Base-by-base conservation (phyloP, 2,329 filamentous ascomycete species). In the Ampelomyces quisqualis region DNA sequence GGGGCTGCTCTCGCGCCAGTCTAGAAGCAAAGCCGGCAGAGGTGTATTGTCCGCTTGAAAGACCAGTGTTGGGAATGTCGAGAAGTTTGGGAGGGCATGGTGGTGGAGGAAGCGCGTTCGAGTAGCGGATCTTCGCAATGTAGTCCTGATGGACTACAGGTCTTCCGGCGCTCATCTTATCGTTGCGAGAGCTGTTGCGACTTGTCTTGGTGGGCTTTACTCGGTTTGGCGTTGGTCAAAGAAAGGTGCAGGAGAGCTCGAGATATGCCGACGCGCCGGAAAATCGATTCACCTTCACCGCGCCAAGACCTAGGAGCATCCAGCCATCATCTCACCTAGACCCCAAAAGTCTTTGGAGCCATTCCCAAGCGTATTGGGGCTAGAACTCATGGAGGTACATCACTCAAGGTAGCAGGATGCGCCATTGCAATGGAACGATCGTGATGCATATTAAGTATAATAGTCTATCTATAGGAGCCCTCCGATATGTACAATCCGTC, bases 41-140 rank as follows among this genome's bases (percentile, higher is more conserved):
- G 21, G 93, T 94, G 71, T 96, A 97, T 66, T 94, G 87, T 44
- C 85, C 86, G 55, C 84, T 87, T 27, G 87, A 79, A 11, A 97
- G 80, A 28, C 93, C 93, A 41, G 88, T 93, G 60, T 95, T 95
- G 8, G 93, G 91, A 47, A 98, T 95, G 54, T 97, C 89, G 58
- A 98, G 86, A 49, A 98, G 84, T 77, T 98, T 98, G 1, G 93
- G 93, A 1, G 91, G 90, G 65, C 90, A 90, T 40, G 91, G 89
- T 39, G 93, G 93, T 51, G 93, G 90, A 51, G 93, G 93, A 11
- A 98, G 83, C 57, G 89, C 85, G 81, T 98, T 98, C 62, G 89
- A 90, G 70, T 94, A 98, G 70, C 93, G 83, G 63, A 96, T 88
- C 60, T 90, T 86, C 51, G 90, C 91, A 66, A 98, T 95, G 72